Evolutionary conservation across 257 asterid species (phyloP), one percentile per base, ranked within the genome.

Genomic region (Primulina eburnea): DNA sequence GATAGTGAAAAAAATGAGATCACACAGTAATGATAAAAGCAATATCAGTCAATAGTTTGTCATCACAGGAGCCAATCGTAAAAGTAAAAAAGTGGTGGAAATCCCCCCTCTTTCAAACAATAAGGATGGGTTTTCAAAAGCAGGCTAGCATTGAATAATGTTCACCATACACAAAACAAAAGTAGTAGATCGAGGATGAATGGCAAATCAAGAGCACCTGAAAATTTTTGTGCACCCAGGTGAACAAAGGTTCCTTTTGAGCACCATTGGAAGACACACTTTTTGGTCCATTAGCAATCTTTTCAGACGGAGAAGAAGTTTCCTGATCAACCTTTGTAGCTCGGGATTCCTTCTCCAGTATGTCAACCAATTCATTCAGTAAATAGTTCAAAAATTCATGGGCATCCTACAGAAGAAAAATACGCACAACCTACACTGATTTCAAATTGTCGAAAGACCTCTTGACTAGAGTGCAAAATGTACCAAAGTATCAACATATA

Each of bases 171-270:
- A 33, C 53, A 55, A 62, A 62, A 61, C 55, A 26, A 52, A 30
- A 20, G 21, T 38, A 16, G 16, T 24, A 60, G 37, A 59, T 72
- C 28, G 69, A 65, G 38, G 40, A 73, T 69, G 33, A 64, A 69
- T 18, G 62, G 38, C 62, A 60, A 73, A 43, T 50, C 73, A 64
- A 75, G 17, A 58, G 69, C 74, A 85, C 97, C 92, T 92, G 96
- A 78, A 92, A 92, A 78, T 86, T 87, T 76, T 87, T 87, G 89
- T 92, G 96, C 79, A 92, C 97, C 97, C 96, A 87, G 64, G 97
- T 88, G 77, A 89, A 78, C 68, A 85, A 67, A 20, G 92, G 90
- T 70, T 89, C 96, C 82, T 87, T 80, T 64, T 70, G 81, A 62
- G 62, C 74, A 68, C 90, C 88, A 70, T 84, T 89, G 52, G 80